These are phyloP conservation scores for Quercus variabilis DNA, from an alignment of 306 rosid species.

Conservation along the genomic window DNA sequence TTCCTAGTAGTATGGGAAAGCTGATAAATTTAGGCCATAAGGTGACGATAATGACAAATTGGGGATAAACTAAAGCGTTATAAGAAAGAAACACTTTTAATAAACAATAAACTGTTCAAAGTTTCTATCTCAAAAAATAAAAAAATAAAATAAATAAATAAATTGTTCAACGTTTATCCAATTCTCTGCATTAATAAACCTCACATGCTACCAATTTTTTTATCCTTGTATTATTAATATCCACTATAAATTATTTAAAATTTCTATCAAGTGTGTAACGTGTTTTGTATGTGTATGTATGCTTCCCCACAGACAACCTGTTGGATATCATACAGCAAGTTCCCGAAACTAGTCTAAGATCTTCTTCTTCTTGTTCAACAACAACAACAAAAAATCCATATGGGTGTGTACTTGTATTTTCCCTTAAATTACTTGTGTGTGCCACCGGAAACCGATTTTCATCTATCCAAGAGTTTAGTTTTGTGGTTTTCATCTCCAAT, in stretches of 20 bases:
- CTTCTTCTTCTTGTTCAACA: background rate
- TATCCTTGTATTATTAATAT: no score
- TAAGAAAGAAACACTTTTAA: background rate
- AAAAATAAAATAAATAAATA: no score
- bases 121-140: no score
- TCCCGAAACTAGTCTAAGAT: background rate
- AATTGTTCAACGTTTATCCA: slow-evolving; percentile 40
- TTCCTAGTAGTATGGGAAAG: slow-evolving; percentile 37
- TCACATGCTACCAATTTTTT: background rate
- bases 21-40: slow-evolving; percentile 47
- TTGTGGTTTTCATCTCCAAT: no score
- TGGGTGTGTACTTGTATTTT: slow-evolving; percentile 6
- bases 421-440: no score
- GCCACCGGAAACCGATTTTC: no score
- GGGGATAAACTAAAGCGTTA: slow-evolving; percentile 10
- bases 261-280: background rate
- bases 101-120: background rate
- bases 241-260: no score
- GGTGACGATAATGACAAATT: slow-evolving; percentile 39
- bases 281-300: background rate
- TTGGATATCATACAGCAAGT: slow-evolving; percentile 3
- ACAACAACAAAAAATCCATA: background rate
- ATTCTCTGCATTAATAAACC: slow-evolving; percentile 7
- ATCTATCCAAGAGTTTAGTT: no score
- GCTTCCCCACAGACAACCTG: slow-evolving; percentile 7